Evolutionary conservation across 169 alveolate species (phyloP).

Genomic region (Eimeria maxima): DNA sequence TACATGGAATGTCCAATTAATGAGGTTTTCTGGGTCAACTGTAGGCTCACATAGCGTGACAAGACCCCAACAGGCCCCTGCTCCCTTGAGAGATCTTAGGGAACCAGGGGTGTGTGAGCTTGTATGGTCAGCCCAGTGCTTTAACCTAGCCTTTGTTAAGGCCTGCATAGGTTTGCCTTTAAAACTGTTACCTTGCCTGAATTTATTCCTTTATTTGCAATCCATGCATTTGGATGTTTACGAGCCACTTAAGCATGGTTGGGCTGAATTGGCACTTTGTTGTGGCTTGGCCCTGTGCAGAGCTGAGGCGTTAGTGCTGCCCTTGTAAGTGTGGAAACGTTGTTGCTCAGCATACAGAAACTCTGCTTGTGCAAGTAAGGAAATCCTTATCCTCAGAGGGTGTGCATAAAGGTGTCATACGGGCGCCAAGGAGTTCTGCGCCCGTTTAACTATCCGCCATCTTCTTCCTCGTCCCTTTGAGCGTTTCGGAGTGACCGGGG

Average conservation of each 20-base stretch:
- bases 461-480: neutral
- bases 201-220: neutral
- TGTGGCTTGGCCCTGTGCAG: neutral
- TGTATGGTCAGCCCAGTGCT: neutral
- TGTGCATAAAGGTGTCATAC: neutral
- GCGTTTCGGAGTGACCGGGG: neutral
- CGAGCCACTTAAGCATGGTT: neutral
- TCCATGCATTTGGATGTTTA: neutral
- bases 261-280: neutral
- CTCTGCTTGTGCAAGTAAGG: neutral
- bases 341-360: neutral
- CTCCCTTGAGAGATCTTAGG: neutral
- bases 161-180: neutral
- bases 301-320: neutral
- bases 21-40: neutral
- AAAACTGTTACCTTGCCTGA: neutral
- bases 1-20: neutral
- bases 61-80: conserved; percentile 18
- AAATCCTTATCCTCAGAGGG: neutral
- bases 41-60: neutral
- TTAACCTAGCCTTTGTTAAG: neutral
- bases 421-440: conserved; percentile 17
- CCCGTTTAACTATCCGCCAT: neutral
- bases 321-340: neutral
- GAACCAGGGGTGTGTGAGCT: conserved; percentile 39